Evolutionary conservation across 305 asterid genomes (phyloP), one percentile per base, ranked within the genome.

Genomic region (Fraxinus velutina): DNA sequence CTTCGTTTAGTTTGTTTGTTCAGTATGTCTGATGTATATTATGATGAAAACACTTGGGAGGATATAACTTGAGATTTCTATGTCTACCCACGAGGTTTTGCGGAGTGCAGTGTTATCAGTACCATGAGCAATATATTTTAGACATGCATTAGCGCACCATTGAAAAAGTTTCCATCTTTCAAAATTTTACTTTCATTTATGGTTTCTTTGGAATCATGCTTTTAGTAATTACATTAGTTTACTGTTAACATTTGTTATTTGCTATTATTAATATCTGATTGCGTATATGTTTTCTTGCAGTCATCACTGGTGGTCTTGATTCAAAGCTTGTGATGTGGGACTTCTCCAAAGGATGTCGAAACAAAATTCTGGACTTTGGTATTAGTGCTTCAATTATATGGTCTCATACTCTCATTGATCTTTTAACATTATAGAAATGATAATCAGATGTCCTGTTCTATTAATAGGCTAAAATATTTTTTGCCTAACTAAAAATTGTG

Each of bases 231-330:
- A 0, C 10, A 7, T 60, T 12, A 21, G 34, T 62, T 62, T 24
- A 21, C 72, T 60, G 72, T 62, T 62, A 62, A 62, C 32, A 62
- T 2, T 24, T 2, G 29, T 62, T 62, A 21, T 62, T 29, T 13
- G 6, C 66, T 52, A 39, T 73, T 12, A 75, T 79, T 57, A 22
- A 78, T 73, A 60, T 32, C 80, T 72, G 24, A 86, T 33, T 70
- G 79, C 2, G 5, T 15, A 17, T 19, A 10, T 44, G 37, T 76
- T 66, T 77, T 82, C 73, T 79, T 87, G 87, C 89, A 94, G 99
- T 90, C 70, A 90, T 96, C 82, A 92, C 97, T 60, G 98, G 99
- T n/a, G 98, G 99, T 86, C 93, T 96, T 84, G 99, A 96, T 87
- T 91, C 98, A 80, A 91, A 92, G 80, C 95, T 96, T 83, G 91